Evolutionary conservation across 1,284 basidiomycete genomes (phyloP).

Genomic region (Apiotrichum siamense): DNA sequence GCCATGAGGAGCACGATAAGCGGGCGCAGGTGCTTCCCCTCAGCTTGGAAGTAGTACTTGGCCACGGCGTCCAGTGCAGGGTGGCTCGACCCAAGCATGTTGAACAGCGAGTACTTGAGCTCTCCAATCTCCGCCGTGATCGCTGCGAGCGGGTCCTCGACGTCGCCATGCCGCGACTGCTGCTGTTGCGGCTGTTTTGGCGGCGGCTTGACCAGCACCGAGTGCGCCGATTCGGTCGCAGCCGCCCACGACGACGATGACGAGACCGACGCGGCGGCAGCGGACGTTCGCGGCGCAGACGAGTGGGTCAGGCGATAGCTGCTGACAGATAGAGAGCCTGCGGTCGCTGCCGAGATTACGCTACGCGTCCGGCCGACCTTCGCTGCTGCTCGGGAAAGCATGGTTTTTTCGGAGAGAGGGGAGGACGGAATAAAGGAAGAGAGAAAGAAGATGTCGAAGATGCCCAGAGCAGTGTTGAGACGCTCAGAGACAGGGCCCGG

Average conservation of each 20-base stretch:
- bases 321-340: too few relatives aligned
- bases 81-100: slow-evolving; percentile 80
- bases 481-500: background rate
- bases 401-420: background rate
- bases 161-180: background rate
- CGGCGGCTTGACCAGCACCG: slow-evolving; percentile 30
- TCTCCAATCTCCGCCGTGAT: slow-evolving; percentile 68
- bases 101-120: slow-evolving; percentile 68
- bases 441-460: background rate
- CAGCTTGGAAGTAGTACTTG: slow-evolving; percentile 84
- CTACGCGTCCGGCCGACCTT: slow-evolving; percentile 1
- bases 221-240: slow-evolving; percentile 42
- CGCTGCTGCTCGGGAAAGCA: slow-evolving; percentile 15
- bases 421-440: background rate
- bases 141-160: slow-evolving; percentile 35
- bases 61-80: slow-evolving; percentile 81
- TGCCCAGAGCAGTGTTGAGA: background rate
- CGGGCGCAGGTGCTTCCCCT: slow-evolving; percentile 79
- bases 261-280: slow-evolving; percentile 5
- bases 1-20: slow-evolving; percentile 84
- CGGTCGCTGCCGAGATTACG: too few relatives aligned
- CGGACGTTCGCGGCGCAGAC: slow-evolving; percentile 5
- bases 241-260: slow-evolving; percentile 35
- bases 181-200: background rate
- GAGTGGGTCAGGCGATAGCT: slow-evolving; percentile 8